Percentiles rank a stretch among this genome's conserved stretches.
Evolutionary conservation across 106 monocot species (phyloP).

Genomic region (Dendrobium catenatum): DNA sequence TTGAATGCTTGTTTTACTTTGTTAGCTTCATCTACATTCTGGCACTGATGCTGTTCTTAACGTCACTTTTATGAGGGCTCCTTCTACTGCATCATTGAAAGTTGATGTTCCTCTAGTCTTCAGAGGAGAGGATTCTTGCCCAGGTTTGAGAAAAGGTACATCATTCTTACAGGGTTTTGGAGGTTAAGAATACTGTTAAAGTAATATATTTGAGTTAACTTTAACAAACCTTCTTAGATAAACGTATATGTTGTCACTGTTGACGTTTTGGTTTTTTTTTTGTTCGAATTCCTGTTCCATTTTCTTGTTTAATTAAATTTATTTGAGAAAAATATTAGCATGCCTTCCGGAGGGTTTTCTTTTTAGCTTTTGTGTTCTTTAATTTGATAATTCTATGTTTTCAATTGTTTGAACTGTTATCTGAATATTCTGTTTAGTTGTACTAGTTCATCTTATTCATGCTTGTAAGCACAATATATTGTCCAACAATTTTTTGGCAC

Average conservation of each 20-base stretch:
- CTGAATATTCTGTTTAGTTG: too few species aligned
- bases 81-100: slow-evolving; percentile 65
- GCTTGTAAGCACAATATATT: too few species aligned
- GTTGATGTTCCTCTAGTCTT: slow-evolving; percentile 90
- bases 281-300: neutral
- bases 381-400: neutral
- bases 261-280: neutral
- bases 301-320: too few species aligned
- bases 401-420: neutral
- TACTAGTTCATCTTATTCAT: too few species aligned
- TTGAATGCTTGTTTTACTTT: slow-evolving; percentile 6
- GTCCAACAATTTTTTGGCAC: too few species aligned
- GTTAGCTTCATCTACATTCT: slow-evolving; percentile 77
- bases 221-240: neutral
- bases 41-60: slow-evolving; percentile 82
- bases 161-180: neutral
- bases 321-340: too few species aligned
- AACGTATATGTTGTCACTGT: neutral
- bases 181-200: neutral
- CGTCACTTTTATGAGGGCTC: slow-evolving; percentile 91
- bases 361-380: neutral
- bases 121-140: slow-evolving; percentile 85
- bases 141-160: slow-evolving; percentile 86
- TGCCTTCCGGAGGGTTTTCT: too few species aligned
- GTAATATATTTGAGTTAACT: neutral